Conservation (phyloP, 2,329 filamentous ascomycete species). For the Alternaria sp. region DNA sequence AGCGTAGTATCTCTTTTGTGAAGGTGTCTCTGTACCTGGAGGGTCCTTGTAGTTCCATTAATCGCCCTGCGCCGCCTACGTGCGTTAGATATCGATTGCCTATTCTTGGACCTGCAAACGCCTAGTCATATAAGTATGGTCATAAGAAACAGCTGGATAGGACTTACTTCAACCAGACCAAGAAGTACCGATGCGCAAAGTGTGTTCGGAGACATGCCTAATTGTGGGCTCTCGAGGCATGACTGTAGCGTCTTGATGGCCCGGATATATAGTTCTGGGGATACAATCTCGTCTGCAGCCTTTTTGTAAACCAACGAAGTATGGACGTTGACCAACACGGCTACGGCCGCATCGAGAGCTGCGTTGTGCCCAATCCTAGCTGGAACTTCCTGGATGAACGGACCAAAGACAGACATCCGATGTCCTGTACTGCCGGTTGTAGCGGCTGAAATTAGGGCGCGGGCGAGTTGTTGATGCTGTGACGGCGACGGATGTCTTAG, state of each 20-base stretch:
- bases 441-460: constrained; percentile 38
- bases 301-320: constrained; percentile 38
- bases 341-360: constrained; percentile 44
- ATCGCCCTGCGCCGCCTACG: constrained; percentile 44
- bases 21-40: constrained; percentile 38
- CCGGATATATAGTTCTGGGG: constrained; percentile 39
- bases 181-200: constrained; percentile 46
- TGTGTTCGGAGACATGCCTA: constrained; percentile 46
- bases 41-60: constrained; percentile 46
- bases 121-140: constrained; percentile 22
- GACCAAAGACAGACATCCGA: constrained; percentile 43
- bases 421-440: constrained; percentile 40
- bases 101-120: constrained; percentile 41
- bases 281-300: constrained; percentile 33
- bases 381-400: constrained; percentile 44
- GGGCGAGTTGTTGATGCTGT: constrained; percentile 38
- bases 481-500: constrained; percentile 37
- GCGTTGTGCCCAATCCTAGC: constrained; percentile 42
- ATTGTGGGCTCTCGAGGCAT: constrained; percentile 38
- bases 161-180: constrained; percentile 42
- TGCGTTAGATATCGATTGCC: constrained; percentile 46
- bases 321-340: constrained; percentile 42
- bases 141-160: not conserved
- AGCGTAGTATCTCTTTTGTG: constrained; percentile 43
- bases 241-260: constrained; percentile 42